Conservation (phyloP, 2,329 filamentous ascomycete genomes). For the Myriosclerotinia curreyana region DNA sequence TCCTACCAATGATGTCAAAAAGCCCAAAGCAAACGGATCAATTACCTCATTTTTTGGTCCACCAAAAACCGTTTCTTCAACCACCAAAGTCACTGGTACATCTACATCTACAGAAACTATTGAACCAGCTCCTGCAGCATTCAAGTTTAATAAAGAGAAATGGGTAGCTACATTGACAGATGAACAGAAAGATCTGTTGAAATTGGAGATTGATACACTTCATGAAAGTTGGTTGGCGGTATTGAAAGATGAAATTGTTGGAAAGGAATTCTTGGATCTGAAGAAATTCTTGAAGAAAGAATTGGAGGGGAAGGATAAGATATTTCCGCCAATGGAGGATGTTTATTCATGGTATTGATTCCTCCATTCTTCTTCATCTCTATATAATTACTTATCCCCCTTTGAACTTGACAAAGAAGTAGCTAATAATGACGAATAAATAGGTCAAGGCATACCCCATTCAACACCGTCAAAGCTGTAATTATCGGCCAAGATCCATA, state of each 20-base stretch:
- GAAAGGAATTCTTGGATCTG: constrained; percentile 76
- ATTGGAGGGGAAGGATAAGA: constrained; percentile 66
- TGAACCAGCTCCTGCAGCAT: constrained; percentile 27
- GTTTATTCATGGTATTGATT: constrained; percentile 84
- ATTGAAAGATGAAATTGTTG: constrained; percentile 80
- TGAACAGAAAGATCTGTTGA: constrained; percentile 79
- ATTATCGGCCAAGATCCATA: constrained; percentile 97
- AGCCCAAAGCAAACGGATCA: constrained; percentile 68
- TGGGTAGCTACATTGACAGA: constrained; percentile 78
- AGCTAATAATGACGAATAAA: constrained; percentile 29
- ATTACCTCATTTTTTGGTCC: constrained; percentile 87
- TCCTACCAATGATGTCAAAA: constrained; percentile 57
- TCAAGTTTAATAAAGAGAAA: constrained; percentile 80
- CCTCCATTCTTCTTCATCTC: constrained; percentile 15
- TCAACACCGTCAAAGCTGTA: constrained; percentile 84
- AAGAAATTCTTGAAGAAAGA: constrained; percentile 86
- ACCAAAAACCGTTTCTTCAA: constrained; percentile 43
- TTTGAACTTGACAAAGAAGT: neutral
- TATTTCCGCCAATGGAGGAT: constrained; percentile 85
- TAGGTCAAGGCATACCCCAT: constrained; percentile 91
- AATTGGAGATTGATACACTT: constrained; percentile 88
- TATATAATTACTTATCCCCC: neutral
- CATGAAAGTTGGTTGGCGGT: constrained; percentile 88
- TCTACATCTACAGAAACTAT: constrained; percentile 38
- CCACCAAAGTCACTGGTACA: constrained; percentile 42